Evolutionary conservation across 1,139 yeast species (phyloP).

Genomic region (Hansenula anomala): DNA sequence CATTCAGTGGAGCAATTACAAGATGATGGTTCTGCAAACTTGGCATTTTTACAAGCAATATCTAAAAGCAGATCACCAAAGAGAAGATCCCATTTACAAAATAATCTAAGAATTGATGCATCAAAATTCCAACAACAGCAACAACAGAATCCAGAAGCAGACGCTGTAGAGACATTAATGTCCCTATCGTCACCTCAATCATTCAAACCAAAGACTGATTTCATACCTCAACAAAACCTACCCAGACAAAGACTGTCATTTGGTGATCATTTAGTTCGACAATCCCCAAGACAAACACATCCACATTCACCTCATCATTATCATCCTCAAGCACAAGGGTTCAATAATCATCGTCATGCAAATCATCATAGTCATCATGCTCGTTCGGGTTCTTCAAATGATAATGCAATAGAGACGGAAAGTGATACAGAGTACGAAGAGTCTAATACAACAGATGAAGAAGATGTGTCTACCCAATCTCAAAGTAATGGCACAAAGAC

Average conservation of each 20-base stretch:
- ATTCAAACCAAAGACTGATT: constrained; percentile 11
- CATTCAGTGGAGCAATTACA: constrained; percentile 6
- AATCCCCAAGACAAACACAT: too few relatives aligned
- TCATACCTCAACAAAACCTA: constrained; percentile 2
- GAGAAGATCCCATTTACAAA: constrained; percentile 9
- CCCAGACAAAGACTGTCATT: constrained; percentile 18
- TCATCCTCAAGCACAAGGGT: too few relatives aligned
- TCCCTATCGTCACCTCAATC: constrained; percentile 38
- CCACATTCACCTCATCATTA: not conserved
- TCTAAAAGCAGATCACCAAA: constrained; percentile 25
- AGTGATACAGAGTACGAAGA: constrained; percentile 15
- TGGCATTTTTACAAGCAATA: constrained; percentile 32
- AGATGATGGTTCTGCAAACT: constrained; percentile 30
- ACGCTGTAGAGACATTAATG: constrained; percentile 42
- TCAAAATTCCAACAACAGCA: not conserved
- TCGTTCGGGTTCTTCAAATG: too few relatives aligned
- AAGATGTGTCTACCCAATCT: constrained; percentile 3
- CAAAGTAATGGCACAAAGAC: not conserved
- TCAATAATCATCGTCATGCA: too few relatives aligned
- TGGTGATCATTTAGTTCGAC: constrained; percentile 17
- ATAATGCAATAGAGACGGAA: constrained; percentile 10
- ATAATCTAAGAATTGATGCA: constrained; percentile 2
- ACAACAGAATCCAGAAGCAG: constrained; percentile 32
- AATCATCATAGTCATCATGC: too few relatives aligned
- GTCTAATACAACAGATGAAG: constrained; percentile 8